Percentiles rank a stretch among this genome's conserved stretches.
These are phyloP conservation scores for Clarireedia hainanense DNA, from an alignment of 2,329 filamentous ascomycete genomes.

Conservation along the genomic window DNA sequence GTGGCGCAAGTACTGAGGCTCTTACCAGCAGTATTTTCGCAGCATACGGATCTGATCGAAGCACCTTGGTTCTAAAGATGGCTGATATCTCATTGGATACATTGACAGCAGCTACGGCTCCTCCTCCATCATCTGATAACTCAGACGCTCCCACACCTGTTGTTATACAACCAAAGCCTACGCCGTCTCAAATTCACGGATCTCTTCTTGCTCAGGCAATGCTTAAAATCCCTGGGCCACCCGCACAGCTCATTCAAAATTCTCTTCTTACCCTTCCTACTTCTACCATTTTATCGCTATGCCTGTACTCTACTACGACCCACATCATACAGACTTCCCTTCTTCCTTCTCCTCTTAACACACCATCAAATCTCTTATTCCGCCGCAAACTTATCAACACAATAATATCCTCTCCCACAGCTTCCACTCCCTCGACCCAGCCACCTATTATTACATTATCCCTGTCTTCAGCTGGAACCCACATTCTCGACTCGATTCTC, in stretches of 20 bases:
- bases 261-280: slow-evolving; percentile 54
- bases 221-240: slow-evolving; percentile 61
- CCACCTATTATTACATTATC: slow-evolving; percentile 29
- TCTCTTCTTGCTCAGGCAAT: slow-evolving; percentile 76
- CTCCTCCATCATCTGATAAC: slow-evolving; percentile 22
- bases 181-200: slow-evolving; percentile 62
- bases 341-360: slow-evolving; percentile 40
- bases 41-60: slow-evolving; percentile 43
- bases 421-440: background rate
- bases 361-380: slow-evolving; percentile 51
- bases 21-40: slow-evolving; percentile 48
- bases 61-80: slow-evolving; percentile 48
- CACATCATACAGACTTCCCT: slow-evolving; percentile 59
- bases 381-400: slow-evolving; percentile 55
- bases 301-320: slow-evolving; percentile 42
- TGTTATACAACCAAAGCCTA: slow-evolving; percentile 25
- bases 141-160: slow-evolving; percentile 18
- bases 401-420: slow-evolving; percentile 35
- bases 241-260: slow-evolving; percentile 65
- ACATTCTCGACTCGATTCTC: slow-evolving; percentile 61
- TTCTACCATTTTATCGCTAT: slow-evolving; percentile 54
- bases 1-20: slow-evolving; percentile 47
- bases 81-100: slow-evolving; percentile 46
- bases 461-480: slow-evolving; percentile 54
- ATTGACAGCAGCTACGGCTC: slow-evolving; percentile 31